Conservation (phyloP, 139 green algal genomes). For the Pseudopediastrum boryanum region DNA sequence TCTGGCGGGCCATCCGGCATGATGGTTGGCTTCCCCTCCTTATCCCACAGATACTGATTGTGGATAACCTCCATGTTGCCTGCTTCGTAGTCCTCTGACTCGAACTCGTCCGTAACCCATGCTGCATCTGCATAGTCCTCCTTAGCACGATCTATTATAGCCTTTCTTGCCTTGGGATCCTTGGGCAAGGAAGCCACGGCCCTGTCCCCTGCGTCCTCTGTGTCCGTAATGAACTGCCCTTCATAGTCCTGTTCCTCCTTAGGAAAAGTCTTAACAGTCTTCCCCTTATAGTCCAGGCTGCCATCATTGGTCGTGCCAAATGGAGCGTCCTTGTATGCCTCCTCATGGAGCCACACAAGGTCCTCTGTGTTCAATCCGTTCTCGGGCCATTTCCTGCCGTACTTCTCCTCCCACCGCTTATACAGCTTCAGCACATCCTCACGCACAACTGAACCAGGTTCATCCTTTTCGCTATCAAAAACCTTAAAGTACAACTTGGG, state of each 20-base stretch:
- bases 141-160: constrained; percentile 25
- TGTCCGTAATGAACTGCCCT: constrained; percentile 53
- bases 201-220: constrained; percentile 33
- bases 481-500: constrained; percentile 65
- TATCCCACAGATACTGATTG: constrained; percentile 65
- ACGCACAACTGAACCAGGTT: constrained; percentile 59
- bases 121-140: constrained; percentile 35
- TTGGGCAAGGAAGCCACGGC: constrained; percentile 3
- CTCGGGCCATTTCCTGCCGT: constrained; percentile 65
- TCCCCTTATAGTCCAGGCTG: neutral
- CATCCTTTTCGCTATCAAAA: constrained; percentile 57
- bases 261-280: constrained; percentile 24
- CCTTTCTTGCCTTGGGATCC: neutral
- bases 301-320: neutral
- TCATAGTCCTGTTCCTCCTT: constrained; percentile 51
- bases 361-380: constrained; percentile 68
- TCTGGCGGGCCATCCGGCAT: constrained; percentile 50
- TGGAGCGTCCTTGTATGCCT: constrained; percentile 49
- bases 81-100: constrained; percentile 56
- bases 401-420: constrained; percentile 59
- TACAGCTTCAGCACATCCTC: constrained; percentile 62
- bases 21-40: constrained; percentile 60
- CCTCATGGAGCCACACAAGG: constrained; percentile 65
- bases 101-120: constrained; percentile 68
- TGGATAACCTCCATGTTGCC: constrained; percentile 65